Evolutionary conservation across 768 basidiomycete species (phyloP), one percentile per base, ranked within the genome.

Genomic region (Kwoniella sp.): DNA sequence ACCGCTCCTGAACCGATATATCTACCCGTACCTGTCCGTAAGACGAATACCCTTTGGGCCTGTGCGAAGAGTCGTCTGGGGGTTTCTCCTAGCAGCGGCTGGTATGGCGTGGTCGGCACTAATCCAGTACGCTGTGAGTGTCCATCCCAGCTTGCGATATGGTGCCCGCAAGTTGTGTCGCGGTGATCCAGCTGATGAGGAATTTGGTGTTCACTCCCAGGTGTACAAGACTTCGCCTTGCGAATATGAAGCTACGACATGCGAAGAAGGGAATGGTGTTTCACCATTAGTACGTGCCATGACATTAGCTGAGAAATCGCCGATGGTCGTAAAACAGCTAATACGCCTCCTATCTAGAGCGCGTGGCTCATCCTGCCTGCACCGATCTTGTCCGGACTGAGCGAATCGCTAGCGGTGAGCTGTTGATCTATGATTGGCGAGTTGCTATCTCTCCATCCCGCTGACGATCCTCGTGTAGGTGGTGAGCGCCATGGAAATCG

Each of bases 401-500:
- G 67, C 47, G 67, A 68, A 49, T 54, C 67, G 6, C 27, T 68
- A 13, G 67, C 63, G 26, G 66, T 68, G 21, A 60, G 62, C 55
- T n/a, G 25, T 33, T 33, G 6, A 25, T 10, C 30, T 49, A 5
- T 17, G 17, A 19, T 29, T 47, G 6, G 3, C 29, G 19, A 26
- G 24, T 19, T 15, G 37, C 9, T 7, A 44, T 19, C 40, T 19
- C 10, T 44, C 22, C 13, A 15, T 3, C n/a, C 24, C 40, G 24
- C 57, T 76, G 44, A 73, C 70, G 13, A 65, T 55, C 58, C 48
- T 55, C 5, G 44, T 70, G 15, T 68, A 77, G 55, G 71, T 74
- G n/a, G 56, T 73, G 30, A 76, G 72, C 52, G 79, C 72, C 37
- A 59, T 77, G 47, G 71, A 77, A 40, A 67, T 79, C 50, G 74